Conservation (phyloP, 305 asterid species). For the Solanum hybrid region DNA sequence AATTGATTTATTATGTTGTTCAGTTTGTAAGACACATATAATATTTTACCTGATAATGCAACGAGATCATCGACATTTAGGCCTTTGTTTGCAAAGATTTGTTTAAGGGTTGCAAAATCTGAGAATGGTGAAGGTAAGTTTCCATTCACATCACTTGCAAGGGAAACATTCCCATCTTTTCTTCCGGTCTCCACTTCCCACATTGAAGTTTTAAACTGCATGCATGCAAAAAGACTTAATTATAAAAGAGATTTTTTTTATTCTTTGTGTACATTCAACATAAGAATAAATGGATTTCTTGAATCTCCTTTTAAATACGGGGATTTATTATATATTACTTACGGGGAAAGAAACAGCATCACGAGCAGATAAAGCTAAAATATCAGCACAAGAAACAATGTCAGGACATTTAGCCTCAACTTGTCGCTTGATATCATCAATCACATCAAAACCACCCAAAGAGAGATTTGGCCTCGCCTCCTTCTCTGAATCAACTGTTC, state of each 20-base stretch:
- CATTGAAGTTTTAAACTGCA: no score
- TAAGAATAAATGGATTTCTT: not conserved
- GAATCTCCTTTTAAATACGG: not conserved
- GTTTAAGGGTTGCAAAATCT: conserved; percentile 27
- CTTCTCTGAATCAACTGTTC: conserved; percentile 26
- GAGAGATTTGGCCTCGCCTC: conserved; percentile 36
- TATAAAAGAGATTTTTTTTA: no score
- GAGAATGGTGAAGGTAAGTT: conserved; percentile 44
- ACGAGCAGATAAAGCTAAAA: conserved; percentile 44
- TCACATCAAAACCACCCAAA: conserved; percentile 32
- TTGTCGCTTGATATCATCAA: conserved; percentile 35
- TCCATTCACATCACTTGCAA: not conserved
- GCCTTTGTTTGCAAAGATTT: conserved; percentile 20
- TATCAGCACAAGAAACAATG: conserved; percentile 44
- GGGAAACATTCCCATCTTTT: no score
- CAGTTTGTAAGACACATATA: not conserved
- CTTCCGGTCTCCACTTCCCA: no score
- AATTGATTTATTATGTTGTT: not conserved
- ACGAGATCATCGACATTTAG: conserved; percentile 38
- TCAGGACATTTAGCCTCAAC: conserved; percentile 25
- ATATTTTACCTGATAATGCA: conserved; percentile 56
- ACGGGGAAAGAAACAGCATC: conserved; percentile 43
- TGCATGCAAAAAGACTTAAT: no score
- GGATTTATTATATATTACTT: not conserved
- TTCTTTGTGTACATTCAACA: no score